phyloP scores from a whole-genome alignment of 305 asterid species.

The Lippia alba region DNA sequence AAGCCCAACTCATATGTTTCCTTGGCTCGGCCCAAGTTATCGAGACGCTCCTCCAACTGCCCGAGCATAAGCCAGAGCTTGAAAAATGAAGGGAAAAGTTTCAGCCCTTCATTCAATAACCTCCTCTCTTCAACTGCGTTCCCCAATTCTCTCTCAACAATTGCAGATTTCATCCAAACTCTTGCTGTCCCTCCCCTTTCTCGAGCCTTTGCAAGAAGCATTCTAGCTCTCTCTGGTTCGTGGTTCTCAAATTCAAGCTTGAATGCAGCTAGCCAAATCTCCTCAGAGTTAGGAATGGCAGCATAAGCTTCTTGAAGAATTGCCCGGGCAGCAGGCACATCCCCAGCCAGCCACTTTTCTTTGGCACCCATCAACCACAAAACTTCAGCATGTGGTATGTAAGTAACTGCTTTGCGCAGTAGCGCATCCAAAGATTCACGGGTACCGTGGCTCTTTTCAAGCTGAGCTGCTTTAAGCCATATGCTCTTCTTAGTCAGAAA shows the following conservation, averaged over 20 bases:
- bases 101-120: constrained; percentile 78
- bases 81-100: constrained; percentile 75
- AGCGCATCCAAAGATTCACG: constrained; percentile 82
- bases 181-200: constrained; percentile 90
- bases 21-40: constrained; percentile 66
- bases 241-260: constrained; percentile 96
- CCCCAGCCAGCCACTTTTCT: constrained; percentile 99
- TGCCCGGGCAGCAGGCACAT: constrained; percentile 88
- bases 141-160: constrained; percentile 89
- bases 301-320: constrained; percentile 96
- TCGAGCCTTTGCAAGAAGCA: constrained; percentile 91
- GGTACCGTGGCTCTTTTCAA: constrained; percentile 92
- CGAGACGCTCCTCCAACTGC: constrained; percentile 83
- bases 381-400: constrained; percentile 87
- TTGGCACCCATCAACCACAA: constrained; percentile 98
- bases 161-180: constrained; percentile 97
- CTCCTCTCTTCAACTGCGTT: constrained; percentile 75
- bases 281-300: constrained; percentile 90
- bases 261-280: constrained; percentile 98
- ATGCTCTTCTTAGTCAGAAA: constrained; percentile 91
- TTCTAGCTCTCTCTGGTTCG: constrained; percentile 87
- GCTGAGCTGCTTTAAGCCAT: constrained; percentile 99
- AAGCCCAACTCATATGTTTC: constrained; percentile 65
- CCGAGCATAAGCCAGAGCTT: constrained; percentile 94
- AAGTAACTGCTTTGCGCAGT: constrained; percentile 88